Percentiles rank a stretch among this genome's conserved stretches.
Conservation (phyloP, 441 rosid species). For the Metrosideros polymorpha region DNA sequence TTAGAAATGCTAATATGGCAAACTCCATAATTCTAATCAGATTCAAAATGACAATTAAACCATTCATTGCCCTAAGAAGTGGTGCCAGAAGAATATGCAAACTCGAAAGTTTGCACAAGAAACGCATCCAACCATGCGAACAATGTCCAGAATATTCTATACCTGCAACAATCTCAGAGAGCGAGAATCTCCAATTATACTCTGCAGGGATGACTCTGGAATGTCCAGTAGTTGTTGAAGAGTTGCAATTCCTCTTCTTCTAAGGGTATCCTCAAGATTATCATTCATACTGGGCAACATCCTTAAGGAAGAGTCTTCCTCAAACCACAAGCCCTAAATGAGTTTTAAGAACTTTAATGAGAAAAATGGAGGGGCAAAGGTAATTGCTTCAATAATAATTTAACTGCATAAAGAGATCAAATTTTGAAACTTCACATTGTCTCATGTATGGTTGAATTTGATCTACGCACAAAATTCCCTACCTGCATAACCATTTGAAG, state of each 20-base stretch:
- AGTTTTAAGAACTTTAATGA: background rate
- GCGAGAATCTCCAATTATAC: constrained; percentile 44
- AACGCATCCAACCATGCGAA: background rate
- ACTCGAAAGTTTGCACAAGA: background rate
- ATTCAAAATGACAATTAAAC: background rate
- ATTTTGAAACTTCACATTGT: background rate
- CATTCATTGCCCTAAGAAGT: background rate
- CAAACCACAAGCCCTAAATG: constrained; percentile 90
- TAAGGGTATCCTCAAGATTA: constrained; percentile 42
- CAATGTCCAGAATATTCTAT: background rate
- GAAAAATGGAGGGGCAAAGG: background rate
- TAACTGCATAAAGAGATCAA: background rate
- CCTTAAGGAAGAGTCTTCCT: constrained; percentile 66
- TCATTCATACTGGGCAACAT: constrained; percentile 90
- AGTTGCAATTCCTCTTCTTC: constrained; percentile 41
- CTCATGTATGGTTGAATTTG: background rate
- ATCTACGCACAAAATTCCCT: background rate
- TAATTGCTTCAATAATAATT: background rate
- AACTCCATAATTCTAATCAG: background rate
- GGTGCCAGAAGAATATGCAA: background rate
- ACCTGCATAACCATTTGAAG: constrained; percentile 99
- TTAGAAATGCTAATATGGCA: background rate
- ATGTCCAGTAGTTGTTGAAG: constrained; percentile 69
- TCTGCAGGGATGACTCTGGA: constrained; percentile 52
- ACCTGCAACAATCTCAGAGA: constrained; percentile 69